Conservation (phyloP, 2,329 filamentous ascomycete species). For the Xylogone sp. region DNA sequence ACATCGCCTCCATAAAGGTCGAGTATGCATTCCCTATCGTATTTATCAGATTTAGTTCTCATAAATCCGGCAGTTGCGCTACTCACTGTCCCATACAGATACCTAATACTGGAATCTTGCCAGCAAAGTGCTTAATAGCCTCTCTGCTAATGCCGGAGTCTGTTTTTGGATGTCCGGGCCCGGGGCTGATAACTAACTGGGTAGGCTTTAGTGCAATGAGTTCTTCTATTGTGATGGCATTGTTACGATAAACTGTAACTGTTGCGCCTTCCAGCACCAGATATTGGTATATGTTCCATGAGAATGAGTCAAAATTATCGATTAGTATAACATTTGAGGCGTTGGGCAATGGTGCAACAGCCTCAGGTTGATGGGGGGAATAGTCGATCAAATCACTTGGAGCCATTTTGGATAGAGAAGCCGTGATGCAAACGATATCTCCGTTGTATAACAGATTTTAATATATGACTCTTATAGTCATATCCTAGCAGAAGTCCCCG, state of each 20-base stretch:
- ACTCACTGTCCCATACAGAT: conserved; percentile 96
- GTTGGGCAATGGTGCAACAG: conserved; percentile 66
- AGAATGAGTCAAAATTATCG: conserved; percentile 99
- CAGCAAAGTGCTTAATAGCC: conserved; percentile 85
- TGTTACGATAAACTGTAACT: conserved; percentile 88
- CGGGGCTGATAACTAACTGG: conserved; percentile 91
- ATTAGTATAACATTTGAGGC: conserved; percentile 92
- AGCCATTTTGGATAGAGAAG: conserved; percentile 31
- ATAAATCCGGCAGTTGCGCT: conserved; percentile 1
- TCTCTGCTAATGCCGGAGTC: conserved; percentile 93
- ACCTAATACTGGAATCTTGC: conserved; percentile 93
- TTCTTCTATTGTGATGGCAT: conserved; percentile 82
- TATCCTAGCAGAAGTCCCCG: not conserved
- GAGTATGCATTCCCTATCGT: conserved; percentile 81
- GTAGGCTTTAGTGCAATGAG: conserved; percentile 81
- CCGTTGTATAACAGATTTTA: not conserved
- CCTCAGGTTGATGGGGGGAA: conserved; percentile 79
- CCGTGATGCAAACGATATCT: not conserved
- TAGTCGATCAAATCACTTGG: conserved; percentile 63
- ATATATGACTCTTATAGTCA: not conserved
- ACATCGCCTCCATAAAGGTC: conserved; percentile 90
- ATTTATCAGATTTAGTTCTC: conserved; percentile 6
- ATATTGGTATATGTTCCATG: conserved; percentile 99
- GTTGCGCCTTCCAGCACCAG: conserved; percentile 91
- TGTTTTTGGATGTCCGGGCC: conserved; percentile 85